These are phyloP conservation scores for Lentinus tigrinus DNA, from an alignment of 768 basidiomycete species.

Conservation along the genomic window DNA sequence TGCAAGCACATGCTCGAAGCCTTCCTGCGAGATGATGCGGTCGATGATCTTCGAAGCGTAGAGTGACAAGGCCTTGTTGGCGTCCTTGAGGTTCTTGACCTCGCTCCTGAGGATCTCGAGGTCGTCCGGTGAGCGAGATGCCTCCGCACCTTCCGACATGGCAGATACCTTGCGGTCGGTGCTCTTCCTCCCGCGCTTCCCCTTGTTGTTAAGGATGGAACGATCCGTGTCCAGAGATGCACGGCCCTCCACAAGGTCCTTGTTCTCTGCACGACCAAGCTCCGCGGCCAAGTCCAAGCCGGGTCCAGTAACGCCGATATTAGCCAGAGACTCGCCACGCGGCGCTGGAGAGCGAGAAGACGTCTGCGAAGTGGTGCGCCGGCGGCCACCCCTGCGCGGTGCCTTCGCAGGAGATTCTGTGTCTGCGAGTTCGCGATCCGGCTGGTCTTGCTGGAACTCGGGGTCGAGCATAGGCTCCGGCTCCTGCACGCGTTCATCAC, in stretches of 20 bases:
- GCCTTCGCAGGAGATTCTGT: slow-evolving; percentile 5
- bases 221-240: slow-evolving; percentile 51
- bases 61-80: slow-evolving; percentile 91
- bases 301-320: slow-evolving; percentile 84
- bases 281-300: slow-evolving; percentile 90
- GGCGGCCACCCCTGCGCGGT: slow-evolving; percentile 13
- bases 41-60: slow-evolving; percentile 99
- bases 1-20: slow-evolving; percentile 96
- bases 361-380: slow-evolving; percentile 26
- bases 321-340: slow-evolving; percentile 80
- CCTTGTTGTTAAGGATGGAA: slow-evolving; percentile 43
- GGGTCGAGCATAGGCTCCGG: slow-evolving; percentile 38
- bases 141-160: slow-evolving; percentile 40
- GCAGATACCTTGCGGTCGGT: slow-evolving; percentile 33
- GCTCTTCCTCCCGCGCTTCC: slow-evolving; percentile 31
- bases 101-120: slow-evolving; percentile 78
- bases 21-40: slow-evolving; percentile 93
- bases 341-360: slow-evolving; percentile 44
- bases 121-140: slow-evolving; percentile 49
- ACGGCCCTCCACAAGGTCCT: slow-evolving; percentile 67
- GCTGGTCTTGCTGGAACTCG: slow-evolving; percentile 34
- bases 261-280: slow-evolving; percentile 88
- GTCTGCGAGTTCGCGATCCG: slow-evolving; percentile 3
- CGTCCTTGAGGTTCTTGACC: slow-evolving; percentile 90
- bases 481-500: slow-evolving; percentile 53